Base-by-base conservation (phyloP, 164 flowering plant species). In the Annona squamosa region DNA sequence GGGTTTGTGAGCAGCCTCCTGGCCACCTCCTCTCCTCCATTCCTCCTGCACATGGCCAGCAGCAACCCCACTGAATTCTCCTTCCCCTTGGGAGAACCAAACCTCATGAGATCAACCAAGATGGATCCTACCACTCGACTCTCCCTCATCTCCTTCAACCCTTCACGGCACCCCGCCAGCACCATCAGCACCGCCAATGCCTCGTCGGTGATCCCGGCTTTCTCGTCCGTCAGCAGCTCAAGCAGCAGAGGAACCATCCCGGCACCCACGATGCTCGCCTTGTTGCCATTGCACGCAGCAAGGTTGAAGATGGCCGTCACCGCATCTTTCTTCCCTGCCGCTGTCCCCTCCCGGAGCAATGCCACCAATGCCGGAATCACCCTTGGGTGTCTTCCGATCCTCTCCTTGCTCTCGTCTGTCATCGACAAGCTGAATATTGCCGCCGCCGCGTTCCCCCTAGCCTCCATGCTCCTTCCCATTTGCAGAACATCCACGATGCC, bases 391-490 rank as follows among this genome's bases (percentile, higher is more conserved):
- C 96, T 90, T 12, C 98, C 99, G 17, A 92, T 90, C 4, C 87
- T 87, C 71, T 90, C 88, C 78, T 89, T 90, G 85, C 90, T 91
- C 79, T 95, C 98, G 75, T 95, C 98, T 2, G 84, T 85, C 48
- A 91, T 86, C 12, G 99, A 91, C 75, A 95, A 73, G 74, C 97
- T 95, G 70, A 95, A 95, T 66, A 95, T 86, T 52, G 99, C 90
- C 7, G 99, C 99, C 66, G 99, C 99, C 5, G 99, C 94, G 81
- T 91, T 95, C 72, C 92, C 97, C 63, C 87, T 82, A 0, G 96
- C 92, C 81, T 89, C 97, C 86, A 83, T 87, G 82, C 85, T 90
- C 72, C 85, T 90, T 72, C 97, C 97, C 66, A 79, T 76, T 79
- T 91, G 81, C 9, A 95, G 88, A 67, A 95, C 88, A 72, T 91